Evolutionary conservation across 768 basidiomycete genomes (phyloP).

Genomic region (Suillus lakei): DNA sequence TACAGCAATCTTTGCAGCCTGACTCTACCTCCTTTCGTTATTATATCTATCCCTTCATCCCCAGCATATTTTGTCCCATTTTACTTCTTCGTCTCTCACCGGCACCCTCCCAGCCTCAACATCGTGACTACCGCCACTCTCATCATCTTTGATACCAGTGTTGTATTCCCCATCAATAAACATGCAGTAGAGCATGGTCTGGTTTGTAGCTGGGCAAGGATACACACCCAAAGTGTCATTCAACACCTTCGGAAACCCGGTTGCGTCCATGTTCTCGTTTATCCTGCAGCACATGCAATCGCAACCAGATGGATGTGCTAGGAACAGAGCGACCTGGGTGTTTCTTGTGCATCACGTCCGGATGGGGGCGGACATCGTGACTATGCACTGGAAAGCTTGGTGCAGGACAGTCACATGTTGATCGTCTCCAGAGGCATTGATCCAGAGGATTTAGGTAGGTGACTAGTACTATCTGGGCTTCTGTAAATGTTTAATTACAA

Average conservation of each 20-base stretch:
- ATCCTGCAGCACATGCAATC: conserved; percentile 85
- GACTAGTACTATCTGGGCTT: no score
- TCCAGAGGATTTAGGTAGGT: conserved; percentile 75
- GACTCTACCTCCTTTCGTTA: conserved; percentile 18
- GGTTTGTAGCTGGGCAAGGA: conserved; percentile 32
- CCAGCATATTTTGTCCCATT: no score
- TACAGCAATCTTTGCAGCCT: no score
- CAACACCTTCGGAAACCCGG: conserved; percentile 84
- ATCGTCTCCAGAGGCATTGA: conserved; percentile 92
- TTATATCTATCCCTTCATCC: conserved; percentile 31
- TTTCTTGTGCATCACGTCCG: conserved; percentile 84
- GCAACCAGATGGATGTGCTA: conserved; percentile 81
- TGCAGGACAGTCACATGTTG: conserved; percentile 84
- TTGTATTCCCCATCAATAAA: conserved; percentile 15
- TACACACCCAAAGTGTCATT: conserved; percentile 66
- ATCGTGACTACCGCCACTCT: conserved; percentile 19
- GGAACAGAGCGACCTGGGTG: conserved; percentile 77
- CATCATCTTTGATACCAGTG: conserved; percentile 24
- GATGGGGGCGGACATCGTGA: conserved; percentile 95
- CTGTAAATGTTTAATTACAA: no score
- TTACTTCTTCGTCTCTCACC: conserved; percentile 27
- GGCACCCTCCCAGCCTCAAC: conserved; percentile 19
- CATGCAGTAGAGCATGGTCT: conserved; percentile 17
- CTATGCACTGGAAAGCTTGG: conserved; percentile 84
- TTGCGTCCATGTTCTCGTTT: conserved; percentile 82